phyloP scores from a whole-genome alignment of 306 rosid genomes.

The Mucuna pruriens region DNA sequence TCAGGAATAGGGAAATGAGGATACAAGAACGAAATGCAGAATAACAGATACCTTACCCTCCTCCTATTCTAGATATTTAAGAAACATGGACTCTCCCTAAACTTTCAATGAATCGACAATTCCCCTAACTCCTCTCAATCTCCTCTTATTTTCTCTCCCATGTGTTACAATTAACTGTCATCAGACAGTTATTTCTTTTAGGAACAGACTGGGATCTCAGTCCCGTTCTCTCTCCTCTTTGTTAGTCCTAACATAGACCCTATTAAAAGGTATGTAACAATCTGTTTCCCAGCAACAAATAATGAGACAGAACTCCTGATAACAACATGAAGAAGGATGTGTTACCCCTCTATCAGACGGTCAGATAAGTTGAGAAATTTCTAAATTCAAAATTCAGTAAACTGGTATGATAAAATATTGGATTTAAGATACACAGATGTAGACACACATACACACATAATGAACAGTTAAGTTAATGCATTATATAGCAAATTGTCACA shows the following conservation, averaged over 20 bases:
- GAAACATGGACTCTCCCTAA: slow-evolving; percentile 17
- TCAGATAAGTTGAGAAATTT: background rate
- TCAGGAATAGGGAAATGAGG: background rate
- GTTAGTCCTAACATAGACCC: background rate
- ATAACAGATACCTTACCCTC: background rate
- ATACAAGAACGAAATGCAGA: slow-evolving; percentile 2
- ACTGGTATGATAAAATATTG: slow-evolving; percentile 4
- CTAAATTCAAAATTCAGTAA: background rate
- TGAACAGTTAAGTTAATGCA: slow-evolving; percentile 18
- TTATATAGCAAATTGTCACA: slow-evolving; percentile 3
- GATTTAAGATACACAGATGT: background rate
- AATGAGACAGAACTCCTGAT: background rate
- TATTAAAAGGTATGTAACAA: background rate
- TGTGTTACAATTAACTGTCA: background rate
- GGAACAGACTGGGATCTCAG: background rate
- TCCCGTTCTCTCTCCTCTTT: background rate
- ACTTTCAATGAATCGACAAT: background rate
- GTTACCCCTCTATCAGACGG: slow-evolving; percentile 16
- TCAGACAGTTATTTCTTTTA: background rate
- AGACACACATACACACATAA: background rate
- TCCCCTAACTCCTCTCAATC: background rate
- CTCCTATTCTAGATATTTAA: slow-evolving; percentile 18
- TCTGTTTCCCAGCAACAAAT: slow-evolving; percentile 18
- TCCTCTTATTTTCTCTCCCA: background rate
- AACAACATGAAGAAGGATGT: slow-evolving; percentile 16